phyloP scores from a whole-genome alignment of 2,329 filamentous ascomycete genomes.

The Pseudogymnoascus sp. region DNA sequence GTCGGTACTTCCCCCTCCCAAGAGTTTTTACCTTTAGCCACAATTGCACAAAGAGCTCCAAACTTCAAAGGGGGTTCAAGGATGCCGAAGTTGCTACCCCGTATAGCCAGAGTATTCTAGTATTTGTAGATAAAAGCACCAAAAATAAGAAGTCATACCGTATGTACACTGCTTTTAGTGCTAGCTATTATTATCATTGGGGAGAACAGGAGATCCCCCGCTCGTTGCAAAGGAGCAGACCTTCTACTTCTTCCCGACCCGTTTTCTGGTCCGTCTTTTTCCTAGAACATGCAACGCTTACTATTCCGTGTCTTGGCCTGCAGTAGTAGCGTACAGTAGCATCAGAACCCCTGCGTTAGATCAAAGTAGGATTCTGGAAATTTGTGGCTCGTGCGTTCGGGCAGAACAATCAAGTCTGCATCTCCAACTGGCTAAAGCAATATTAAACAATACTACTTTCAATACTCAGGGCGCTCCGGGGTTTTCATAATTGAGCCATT shows the following conservation, averaged over 20 bases:
- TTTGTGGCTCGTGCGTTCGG: constrained; percentile 2
- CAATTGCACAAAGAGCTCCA: neutral
- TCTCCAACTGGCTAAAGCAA: neutral
- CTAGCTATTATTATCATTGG: neutral
- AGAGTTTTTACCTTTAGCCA: neutral
- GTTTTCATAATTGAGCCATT: neutral
- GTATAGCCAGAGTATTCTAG: neutral
- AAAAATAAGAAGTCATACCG: neutral
- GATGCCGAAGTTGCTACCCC: too few species aligned
- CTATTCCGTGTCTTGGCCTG: neutral
- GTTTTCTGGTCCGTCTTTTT: neutral
- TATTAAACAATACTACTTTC: neutral
- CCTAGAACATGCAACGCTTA: neutral
- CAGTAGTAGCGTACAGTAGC: neutral
- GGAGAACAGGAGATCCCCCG: neutral
- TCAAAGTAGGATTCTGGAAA: neutral
- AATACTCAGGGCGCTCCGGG: neutral
- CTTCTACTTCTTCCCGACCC: neutral
- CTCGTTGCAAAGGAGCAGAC: neutral
- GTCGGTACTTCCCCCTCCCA: neutral
- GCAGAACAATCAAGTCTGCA: neutral
- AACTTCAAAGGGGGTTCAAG: neutral
- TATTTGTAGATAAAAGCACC: neutral
- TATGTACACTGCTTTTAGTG: neutral
- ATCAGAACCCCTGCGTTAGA: neutral